Evolutionary conservation across 2,329 filamentous ascomycete genomes (phyloP).

Genomic region (Penicillium sp.): DNA sequence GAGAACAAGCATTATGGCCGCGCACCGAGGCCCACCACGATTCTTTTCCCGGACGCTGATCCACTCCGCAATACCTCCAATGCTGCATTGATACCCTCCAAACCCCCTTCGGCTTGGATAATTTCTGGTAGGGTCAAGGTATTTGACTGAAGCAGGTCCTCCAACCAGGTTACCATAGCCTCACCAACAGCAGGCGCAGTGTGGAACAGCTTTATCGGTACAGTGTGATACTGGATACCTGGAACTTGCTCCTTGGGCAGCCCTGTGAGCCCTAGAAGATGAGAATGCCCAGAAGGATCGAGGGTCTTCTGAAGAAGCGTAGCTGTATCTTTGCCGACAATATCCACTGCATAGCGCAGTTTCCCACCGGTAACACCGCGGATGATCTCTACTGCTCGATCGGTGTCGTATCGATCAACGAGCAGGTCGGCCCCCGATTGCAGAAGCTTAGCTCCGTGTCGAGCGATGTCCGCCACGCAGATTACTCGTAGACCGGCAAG

Average conservation of each 20-base stretch:
- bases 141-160: conserved; percentile 54
- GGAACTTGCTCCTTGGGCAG: conserved; percentile 54
- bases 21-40: conserved; percentile 52
- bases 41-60: conserved; percentile 61
- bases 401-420: conserved; percentile 62
- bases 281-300: conserved; percentile 35
- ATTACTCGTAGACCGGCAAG: conserved; percentile 61
- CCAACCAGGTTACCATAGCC: conserved; percentile 61
- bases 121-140: conserved; percentile 58
- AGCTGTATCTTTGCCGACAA: conserved; percentile 60
- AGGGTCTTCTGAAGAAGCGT: conserved; percentile 54
- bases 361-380: conserved; percentile 53
- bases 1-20: conserved; percentile 2
- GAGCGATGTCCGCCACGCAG: conserved; percentile 61
- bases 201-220: conserved; percentile 74
- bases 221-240: conserved; percentile 55
- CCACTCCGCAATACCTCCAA: conserved; percentile 62
- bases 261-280: conserved; percentile 64
- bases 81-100: conserved; percentile 62
- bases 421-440: conserved; percentile 57
- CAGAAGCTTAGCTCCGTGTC: conserved; percentile 57
- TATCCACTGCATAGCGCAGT: conserved; percentile 65
- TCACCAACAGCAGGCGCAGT: conserved; percentile 60
- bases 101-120: conserved; percentile 58
- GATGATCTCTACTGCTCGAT: conserved; percentile 62